Base-by-base conservation (phyloP, 805 yeast species). In the Sungouiozyma intestinalis region DNA sequence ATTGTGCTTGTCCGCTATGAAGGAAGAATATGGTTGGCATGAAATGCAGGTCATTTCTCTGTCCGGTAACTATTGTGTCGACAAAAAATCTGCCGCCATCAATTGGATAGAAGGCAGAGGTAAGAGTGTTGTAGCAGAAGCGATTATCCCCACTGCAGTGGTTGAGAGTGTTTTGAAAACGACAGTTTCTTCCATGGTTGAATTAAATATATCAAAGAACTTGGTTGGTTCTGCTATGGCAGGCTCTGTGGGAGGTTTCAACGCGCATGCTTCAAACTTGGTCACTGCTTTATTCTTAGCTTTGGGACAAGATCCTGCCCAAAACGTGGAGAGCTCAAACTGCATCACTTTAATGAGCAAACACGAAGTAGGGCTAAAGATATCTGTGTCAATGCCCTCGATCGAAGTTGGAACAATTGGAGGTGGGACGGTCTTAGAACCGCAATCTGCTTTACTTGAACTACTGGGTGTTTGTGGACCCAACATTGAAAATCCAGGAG, bases 31-130 rank as follows among this genome's bases (percentile, higher is more conserved):
- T 60, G 97, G 96, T 3, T 92, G 90, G 78, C 79, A 77, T 18
- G 98, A 92, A 65, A 92, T 92, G 99, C 77, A 74, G 47, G 74
- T 92, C 45, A 79, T 92, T 39, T 85, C 97, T 2, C 83, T 92
- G 40, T 86, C 96, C 16, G 99, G 98, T 64, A 92, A 92, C 67
- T 92, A 85, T 71, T 92, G 99, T 71, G 85, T 87, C 24, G 99
- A 92, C 66, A 92, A 92, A 66, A 92, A 92, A 66, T 85, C 98
- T 7, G 96, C 97, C 17, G 97, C 98, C 15, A 82, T 92, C 52
- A 92, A 92, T 68, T 92, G 99, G 99, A 87, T 90, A 54, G 97
- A 92, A 65, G 99, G 99, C 40, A 82, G 99, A 67, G 99, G 99
- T 59, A 92, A 92, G 67, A 81, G 94, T 60, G 85, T 92, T 53